Evolutionary conservation across 2,329 filamentous ascomycete species (phyloP), one percentile per base, ranked within the genome.

Genomic region (Hirsutella minnesotensis): DNA sequence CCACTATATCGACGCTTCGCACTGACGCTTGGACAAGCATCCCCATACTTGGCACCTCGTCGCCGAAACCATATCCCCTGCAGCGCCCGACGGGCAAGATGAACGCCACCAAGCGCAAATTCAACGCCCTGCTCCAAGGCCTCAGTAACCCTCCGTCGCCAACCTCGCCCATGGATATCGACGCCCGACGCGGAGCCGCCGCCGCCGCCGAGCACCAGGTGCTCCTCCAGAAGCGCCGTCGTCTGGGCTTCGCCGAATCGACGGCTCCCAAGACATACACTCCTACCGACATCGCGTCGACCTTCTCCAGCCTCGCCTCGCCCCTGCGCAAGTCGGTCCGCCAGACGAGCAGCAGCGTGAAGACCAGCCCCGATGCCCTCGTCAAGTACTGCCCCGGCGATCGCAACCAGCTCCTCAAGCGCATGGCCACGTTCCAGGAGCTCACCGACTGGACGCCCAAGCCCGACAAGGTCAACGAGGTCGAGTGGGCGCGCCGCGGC

Each of bases 391-490:
- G 85, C 42, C 90, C 92, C 0, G 85, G 81, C 66, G 89, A 92
- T 59, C 83, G 92, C 42, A 78, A 80, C 33, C 79, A 86, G 51
- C 88, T 96, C 47, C 70, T 96, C 10, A 78, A 75, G 52, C 72
- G 92, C 20, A 70, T 98, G 22, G 83, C 83, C 46, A 94, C 87
- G 0, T 98, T 94, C 57, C 84, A 90, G 56, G 87, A 90, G 51
- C 80, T 96, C 39, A 92, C 87, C 42, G 77, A 84, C 58, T 98
- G 90, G 90, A 83, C 85, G n/a, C 84, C 86, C 0, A 96, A 96
- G 59, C 89, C 92, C 0, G 77, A 89, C 41, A 72, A 71, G 29
- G 81, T 96, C 52, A 87, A 79, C 56, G 92, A 96, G 63, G 80
- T 95, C 8, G 83, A 88, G 59, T 98, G 92, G 92, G 89, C 89